Evolutionary conservation across 2,329 filamentous ascomycete genomes (phyloP), one percentile per base, ranked within the genome.

Genomic region (Claviceps pazoutovae): DNA sequence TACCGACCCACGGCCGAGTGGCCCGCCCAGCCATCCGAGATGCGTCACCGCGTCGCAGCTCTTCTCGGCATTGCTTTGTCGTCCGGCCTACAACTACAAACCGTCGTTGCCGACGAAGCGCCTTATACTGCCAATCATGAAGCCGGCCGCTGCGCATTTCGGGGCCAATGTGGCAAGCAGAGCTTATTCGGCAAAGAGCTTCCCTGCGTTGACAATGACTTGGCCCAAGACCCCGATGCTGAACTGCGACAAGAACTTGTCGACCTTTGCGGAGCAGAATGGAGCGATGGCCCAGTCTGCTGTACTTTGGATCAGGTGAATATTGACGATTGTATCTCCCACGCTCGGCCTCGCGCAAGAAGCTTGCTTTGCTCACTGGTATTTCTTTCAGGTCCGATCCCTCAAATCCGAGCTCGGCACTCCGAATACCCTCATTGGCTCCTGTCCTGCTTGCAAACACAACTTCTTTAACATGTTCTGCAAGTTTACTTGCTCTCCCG

Each of bases 401-500:
- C 80, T 98, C 56, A 84, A 87, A 60, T 84, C 80, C 55, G 94
- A 95, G 62, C 77, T 98, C 53, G 84, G 87, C 58, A 88, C 88
- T 21, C 91, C 89, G 2, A 88, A 90, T 60, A 82, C 84, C 54
- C 85, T 98, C 63, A 89, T 98, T 64, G 83, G 89, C 26, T 88
- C 89, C 9, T 98, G 93, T 66, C 93, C 93, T 1, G 93, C 94
- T 36, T 98, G 93, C 78, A 95, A 93, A 68, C 85, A 90, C 61
- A 98, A 98, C 73, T 98, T 98, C 74, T 97, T 88, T 74, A 95
- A 98, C 71, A 75, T 94, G 45, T 98, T 98, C 68, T 98, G 93
- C 71, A 94, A 89, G 4, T 97, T 98, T 64, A 97, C 90, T 2
- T 98, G 94, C 72, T 98, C 93, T 4, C 91, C 94, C 5, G 86